Evolutionary conservation across 257 asterid genomes (phyloP).

Genomic region (Phtheirospermum japonicum): DNA sequence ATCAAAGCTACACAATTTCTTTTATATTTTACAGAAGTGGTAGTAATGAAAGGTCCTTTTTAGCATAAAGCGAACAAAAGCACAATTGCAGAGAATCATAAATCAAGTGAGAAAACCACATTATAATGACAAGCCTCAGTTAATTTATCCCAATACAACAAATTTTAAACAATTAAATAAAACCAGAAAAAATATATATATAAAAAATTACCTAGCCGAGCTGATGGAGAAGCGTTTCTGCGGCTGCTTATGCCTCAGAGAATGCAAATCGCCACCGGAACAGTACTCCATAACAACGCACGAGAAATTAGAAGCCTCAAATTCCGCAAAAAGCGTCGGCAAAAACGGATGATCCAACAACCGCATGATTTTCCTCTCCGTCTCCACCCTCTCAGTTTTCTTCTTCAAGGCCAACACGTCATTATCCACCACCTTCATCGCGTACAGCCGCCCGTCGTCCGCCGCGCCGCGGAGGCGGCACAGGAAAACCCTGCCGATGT

Average conservation of each 20-base stretch:
- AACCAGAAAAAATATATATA: not conserved
- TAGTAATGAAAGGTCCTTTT: slow-evolving; percentile 33
- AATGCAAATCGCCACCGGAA: slow-evolving; percentile 84
- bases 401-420: slow-evolving; percentile 71
- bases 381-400: slow-evolving; percentile 72
- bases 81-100: slow-evolving; percentile 17
- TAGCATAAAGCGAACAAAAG: slow-evolving; percentile 30
- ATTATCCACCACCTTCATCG: slow-evolving; percentile 88
- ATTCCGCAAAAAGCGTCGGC: slow-evolving; percentile 74
- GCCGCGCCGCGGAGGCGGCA: slow-evolving; percentile 49
- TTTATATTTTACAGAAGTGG: not conserved
- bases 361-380: slow-evolving; percentile 74
- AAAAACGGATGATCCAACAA: slow-evolving; percentile 76
- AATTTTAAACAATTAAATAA: not conserved
- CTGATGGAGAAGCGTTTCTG: slow-evolving; percentile 61
- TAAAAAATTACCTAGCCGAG: slow-evolving; percentile 56
- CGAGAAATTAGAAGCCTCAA: slow-evolving; percentile 70
- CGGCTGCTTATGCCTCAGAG: slow-evolving; percentile 71
- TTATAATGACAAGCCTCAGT: slow-evolving; percentile 33
- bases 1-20: no score
- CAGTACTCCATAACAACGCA: slow-evolving; percentile 88
- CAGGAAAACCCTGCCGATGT: slow-evolving; percentile 71
- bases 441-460: slow-evolving; percentile 48
- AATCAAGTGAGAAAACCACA: slow-evolving; percentile 26
- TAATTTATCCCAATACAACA: not conserved